These are phyloP conservation scores for Alliaria petiolata DNA, from an alignment of 345 rosid species.

Conservation along the genomic window DNA sequence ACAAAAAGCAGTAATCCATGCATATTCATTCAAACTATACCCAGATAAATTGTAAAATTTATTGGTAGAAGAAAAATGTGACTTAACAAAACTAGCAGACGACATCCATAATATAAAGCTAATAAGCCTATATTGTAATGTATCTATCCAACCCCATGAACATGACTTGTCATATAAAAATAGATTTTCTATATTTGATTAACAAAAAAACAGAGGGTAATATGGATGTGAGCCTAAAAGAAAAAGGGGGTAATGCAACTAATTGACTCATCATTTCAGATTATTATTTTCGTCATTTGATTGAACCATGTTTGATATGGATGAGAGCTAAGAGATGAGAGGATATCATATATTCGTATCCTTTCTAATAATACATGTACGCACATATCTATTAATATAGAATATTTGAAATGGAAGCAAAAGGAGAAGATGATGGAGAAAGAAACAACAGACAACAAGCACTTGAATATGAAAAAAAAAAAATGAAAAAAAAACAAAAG, in stretches of 20 bases:
- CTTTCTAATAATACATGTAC: slow-evolving; percentile 6
- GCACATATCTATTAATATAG: slow-evolving; percentile 9
- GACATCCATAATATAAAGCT: slow-evolving; percentile 12
- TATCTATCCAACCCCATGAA: slow-evolving; percentile 25
- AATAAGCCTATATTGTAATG: background rate
- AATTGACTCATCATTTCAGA: slow-evolving; percentile 25
- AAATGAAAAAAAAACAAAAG: slow-evolving; percentile 19
- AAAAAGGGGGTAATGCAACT: background rate
- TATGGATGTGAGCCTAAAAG: slow-evolving; percentile 14
- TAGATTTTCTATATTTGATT: background rate
- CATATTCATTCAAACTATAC: background rate
- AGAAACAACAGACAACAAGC: slow-evolving; percentile 67
- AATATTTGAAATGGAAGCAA: slow-evolving; percentile 25
- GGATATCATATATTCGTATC: slow-evolving; percentile 20
- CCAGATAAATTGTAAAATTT: background rate
- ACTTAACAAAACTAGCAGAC: background rate
- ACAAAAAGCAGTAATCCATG: background rate
- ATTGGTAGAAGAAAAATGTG: background rate
- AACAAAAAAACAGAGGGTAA: background rate
- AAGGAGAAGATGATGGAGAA: slow-evolving; percentile 33
- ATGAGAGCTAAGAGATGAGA: slow-evolving; percentile 22
- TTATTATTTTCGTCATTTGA: slow-evolving; percentile 8
- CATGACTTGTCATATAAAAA: slow-evolving; percentile 23
- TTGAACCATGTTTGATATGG: slow-evolving; percentile 23
- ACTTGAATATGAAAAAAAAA: slow-evolving; percentile 30